Percentiles rank a stretch among this genome's conserved stretches.
Evolutionary conservation across 2,329 filamentous ascomycete genomes (phyloP).

Genomic region (Venturia oleaginea): DNA sequence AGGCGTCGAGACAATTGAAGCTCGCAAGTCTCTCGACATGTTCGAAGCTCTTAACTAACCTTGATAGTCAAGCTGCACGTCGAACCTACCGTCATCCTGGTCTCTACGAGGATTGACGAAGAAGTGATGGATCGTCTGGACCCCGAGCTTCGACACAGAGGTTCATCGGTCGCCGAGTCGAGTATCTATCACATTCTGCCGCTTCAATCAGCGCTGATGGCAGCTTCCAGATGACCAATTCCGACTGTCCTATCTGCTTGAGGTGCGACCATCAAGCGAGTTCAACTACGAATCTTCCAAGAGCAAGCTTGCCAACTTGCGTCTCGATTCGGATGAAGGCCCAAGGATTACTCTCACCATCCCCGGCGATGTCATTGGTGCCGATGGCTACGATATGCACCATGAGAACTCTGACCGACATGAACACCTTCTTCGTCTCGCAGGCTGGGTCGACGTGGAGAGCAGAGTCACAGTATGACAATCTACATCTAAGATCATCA

Average conservation of each 20-base stretch:
- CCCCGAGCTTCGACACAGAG: slow-evolving; percentile 30
- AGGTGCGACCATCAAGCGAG: slow-evolving; percentile 60
- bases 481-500: not conserved
- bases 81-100: slow-evolving; percentile 51
- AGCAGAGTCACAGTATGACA: slow-evolving; percentile 55
- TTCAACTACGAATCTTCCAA: slow-evolving; percentile 61
- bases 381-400: slow-evolving; percentile 29
- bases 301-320: slow-evolving; percentile 54
- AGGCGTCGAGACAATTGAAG: slow-evolving; percentile 51
- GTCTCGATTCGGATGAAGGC: slow-evolving; percentile 40
- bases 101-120: slow-evolving; percentile 48
- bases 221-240: slow-evolving; percentile 34
- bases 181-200: slow-evolving; percentile 19
- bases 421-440: slow-evolving; percentile 58
- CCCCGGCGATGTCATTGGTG: slow-evolving; percentile 42
- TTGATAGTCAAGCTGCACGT: slow-evolving; percentile 50
- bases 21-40: slow-evolving; percentile 30
- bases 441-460: slow-evolving; percentile 63
- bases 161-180: slow-evolving; percentile 22
- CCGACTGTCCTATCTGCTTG: slow-evolving; percentile 52
- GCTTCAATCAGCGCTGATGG: not conserved
- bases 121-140: slow-evolving; percentile 36
- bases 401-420: slow-evolving; percentile 45
- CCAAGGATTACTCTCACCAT: slow-evolving; percentile 50
- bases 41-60: slow-evolving; percentile 19